A percentile compares a stretch with the other conserved stretches of the same genome.
phyloP scores from a whole-genome alignment of 139 green algal genomes.

The Ettlia oleoabundans region DNA sequence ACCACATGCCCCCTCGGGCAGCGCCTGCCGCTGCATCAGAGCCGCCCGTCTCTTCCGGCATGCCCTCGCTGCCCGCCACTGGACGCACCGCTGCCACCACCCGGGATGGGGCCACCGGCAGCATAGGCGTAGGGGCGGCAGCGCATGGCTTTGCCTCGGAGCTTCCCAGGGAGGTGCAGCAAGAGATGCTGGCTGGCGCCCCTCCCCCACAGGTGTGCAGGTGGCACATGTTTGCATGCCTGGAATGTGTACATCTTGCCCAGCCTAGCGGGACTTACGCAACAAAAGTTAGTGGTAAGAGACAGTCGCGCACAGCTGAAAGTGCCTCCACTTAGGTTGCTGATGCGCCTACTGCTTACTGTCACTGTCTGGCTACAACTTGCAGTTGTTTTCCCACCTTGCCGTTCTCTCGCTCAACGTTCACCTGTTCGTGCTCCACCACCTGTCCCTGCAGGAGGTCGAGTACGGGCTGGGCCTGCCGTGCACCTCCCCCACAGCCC shows the following conservation, averaged over 20 bases:
- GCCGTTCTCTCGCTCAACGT: too few species aligned
- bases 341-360: too few species aligned
- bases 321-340: too few species aligned
- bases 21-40: not conserved
- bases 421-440: too few species aligned
- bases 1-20: not conserved
- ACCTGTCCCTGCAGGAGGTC: not conserved
- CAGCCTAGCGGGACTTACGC: too few species aligned
- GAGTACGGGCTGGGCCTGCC: not conserved
- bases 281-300: too few species aligned
- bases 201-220: too few species aligned
- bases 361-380: too few species aligned
- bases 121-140: not conserved
- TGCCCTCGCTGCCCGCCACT: not conserved
- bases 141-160: slow-evolving; percentile 2
- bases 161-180: not conserved
- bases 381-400: too few species aligned
- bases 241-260: too few species aligned
- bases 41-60: not conserved
- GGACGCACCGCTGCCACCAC: slow-evolving; percentile 7
- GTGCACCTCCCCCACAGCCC: not conserved
- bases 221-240: too few species aligned
- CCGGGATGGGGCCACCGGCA: not conserved
- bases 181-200: not conserved
- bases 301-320: too few species aligned